phyloP scores from a whole-genome alignment of 163 green algal genomes.

The Prototheca wickerhamii region DNA sequence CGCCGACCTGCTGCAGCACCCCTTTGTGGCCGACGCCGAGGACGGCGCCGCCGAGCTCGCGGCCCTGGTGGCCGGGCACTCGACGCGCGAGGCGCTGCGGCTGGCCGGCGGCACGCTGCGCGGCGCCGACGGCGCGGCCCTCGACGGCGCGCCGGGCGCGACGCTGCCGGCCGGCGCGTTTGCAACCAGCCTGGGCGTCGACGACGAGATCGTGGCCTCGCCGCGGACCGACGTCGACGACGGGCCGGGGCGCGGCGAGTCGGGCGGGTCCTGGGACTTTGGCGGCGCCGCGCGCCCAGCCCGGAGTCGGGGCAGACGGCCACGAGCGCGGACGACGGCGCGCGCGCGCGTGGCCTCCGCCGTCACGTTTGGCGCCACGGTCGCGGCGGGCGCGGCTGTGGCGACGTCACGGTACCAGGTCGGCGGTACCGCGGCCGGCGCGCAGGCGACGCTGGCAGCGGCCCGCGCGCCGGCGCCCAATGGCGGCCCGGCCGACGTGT shows the following conservation, averaged over 20 bases:
- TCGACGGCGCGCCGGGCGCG: not conserved
- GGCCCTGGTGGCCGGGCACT: constrained; percentile 23
- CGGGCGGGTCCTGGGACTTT: not conserved
- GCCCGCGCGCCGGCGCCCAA: no score
- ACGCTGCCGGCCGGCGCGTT: not conserved
- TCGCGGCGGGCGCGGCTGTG: no score
- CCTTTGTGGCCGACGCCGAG: constrained; percentile 33
- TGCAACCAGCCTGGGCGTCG: not conserved
- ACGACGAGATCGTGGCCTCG: not conserved
- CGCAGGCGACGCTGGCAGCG: no score
- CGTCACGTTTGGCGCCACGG: no score
- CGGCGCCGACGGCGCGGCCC: not conserved
- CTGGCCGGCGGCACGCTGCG: not conserved
- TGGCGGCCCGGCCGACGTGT: no score
- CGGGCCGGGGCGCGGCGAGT: no score
- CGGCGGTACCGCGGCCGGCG: no score
- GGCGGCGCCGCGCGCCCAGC: not conserved
- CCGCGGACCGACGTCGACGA: not conserved
- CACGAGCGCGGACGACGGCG: no score
- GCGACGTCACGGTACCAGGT: no score
- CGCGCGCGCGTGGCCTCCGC: no score
- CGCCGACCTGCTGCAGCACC: constrained; percentile 46
- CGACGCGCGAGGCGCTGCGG: constrained; percentile 3
- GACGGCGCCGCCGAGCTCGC: constrained; percentile 15
- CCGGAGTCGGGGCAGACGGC: no score